Base-by-base conservation (phyloP, 202 grass and related monocot species). In the Cymbopogon flexuosus region DNA sequence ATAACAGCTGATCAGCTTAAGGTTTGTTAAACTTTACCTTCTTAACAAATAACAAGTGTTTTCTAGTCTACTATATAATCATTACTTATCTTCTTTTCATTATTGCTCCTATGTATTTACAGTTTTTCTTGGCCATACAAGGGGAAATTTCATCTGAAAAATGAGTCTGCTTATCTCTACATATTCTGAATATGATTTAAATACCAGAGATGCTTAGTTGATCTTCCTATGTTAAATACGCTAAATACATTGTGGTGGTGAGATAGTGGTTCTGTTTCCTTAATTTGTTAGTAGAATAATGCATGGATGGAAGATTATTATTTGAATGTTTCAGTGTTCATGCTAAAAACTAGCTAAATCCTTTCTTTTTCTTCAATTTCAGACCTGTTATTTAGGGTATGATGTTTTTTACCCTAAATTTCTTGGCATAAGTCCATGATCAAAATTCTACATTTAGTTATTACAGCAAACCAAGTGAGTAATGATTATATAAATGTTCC, bases 1-100 rank as follows among this genome's bases (percentile, higher is more conserved):
- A 95, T 98, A 73, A 77, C 88, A 63, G 62, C 92, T 27, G 42
- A 40, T 78, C 84, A 98, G 39, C 92, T 98, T 59, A 98, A 94
- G 90, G 95, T 98, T 64, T 45, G 58, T 59, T 86, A 8, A 39
- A 60, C 72, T 56, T 79, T 81, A 70, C 19, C 46, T 71, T 62
- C 10, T 42, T 40, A 40, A 33, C 31, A 33, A 33, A 33, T 83
- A 9, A 51, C 22, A 79, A 35, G 46, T 33, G 31, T 79, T 78
- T 36, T 80, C 66, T 47, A 71, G 37, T 81, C 59, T 81, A 62
- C 5, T 51, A 30, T 39, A 21, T 57, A 12, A 39, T 19, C 30
- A 23, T 66, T 36, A 72, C 65, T 46, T 62, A 3, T 21, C 42
- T 60, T 42, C 5, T 59, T 12, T 15, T 68, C 36, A 69, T 79